phyloP scores from a whole-genome alignment of 495 filamentous ascomycete species.

The Margaritispora aquatica region DNA sequence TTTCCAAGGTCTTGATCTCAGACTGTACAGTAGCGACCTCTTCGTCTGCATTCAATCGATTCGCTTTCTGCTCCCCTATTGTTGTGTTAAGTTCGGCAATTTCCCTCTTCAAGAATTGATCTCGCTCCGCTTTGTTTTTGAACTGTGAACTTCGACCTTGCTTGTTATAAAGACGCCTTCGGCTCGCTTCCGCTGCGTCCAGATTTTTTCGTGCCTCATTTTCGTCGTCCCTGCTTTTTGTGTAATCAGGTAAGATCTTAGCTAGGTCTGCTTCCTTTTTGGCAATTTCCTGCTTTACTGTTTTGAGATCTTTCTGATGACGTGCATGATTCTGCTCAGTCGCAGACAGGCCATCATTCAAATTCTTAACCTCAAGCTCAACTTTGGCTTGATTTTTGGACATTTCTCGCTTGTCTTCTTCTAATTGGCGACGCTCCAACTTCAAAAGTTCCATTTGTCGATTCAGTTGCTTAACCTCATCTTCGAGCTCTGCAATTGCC shows the following conservation, averaged over 20 bases:
- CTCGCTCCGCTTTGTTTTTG: slow-evolving; percentile 79
- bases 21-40: slow-evolving; percentile 71
- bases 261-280: slow-evolving; percentile 70
- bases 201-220: slow-evolving; percentile 59
- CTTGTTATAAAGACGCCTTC: slow-evolving; percentile 85
- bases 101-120: slow-evolving; percentile 73
- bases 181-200: slow-evolving; percentile 64
- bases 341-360: slow-evolving; percentile 74
- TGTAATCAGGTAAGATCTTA: slow-evolving; percentile 68
- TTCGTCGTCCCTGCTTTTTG: slow-evolving; percentile 66
- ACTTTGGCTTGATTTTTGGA: slow-evolving; percentile 72
- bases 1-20: slow-evolving; percentile 65
- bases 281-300: slow-evolving; percentile 69
- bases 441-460: slow-evolving; percentile 79
- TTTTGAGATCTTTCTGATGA: slow-evolving; percentile 66
- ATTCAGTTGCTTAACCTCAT: slow-evolving; percentile 68
- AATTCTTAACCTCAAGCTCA: slow-evolving; percentile 75
- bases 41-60: slow-evolving; percentile 74
- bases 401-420: slow-evolving; percentile 80
- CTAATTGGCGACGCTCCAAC: slow-evolving; percentile 81
- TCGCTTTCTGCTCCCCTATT: slow-evolving; percentile 71
- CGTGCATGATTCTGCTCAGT: slow-evolving; percentile 61
- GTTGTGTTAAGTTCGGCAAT: slow-evolving; percentile 74
- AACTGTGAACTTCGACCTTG: slow-evolving; percentile 88
- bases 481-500: slow-evolving; percentile 69